A percentile compares a stretch with the other conserved stretches of the same genome.
Evolutionary conservation across 2,329 filamentous ascomycete species (phyloP).

Genomic region (Aspergillus vadensis): DNA sequence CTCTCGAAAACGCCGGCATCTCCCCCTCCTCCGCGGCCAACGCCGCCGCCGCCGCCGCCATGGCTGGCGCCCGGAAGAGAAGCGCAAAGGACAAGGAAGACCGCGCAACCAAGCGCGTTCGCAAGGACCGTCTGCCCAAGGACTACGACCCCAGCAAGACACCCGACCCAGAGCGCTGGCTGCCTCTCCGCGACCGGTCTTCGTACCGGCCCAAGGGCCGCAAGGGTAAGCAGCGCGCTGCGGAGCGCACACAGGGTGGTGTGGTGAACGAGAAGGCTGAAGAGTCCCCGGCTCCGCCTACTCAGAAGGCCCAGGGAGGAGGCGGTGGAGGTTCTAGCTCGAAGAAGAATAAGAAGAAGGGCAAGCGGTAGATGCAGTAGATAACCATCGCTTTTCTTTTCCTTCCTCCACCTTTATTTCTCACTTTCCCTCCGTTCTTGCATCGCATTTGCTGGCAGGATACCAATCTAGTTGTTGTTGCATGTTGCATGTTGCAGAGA

Average conservation of each 20-base stretch:
- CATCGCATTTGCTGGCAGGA: conserved; percentile 10
- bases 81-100: conserved; percentile 35
- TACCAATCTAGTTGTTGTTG: background rate
- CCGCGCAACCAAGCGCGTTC: conserved; percentile 44
- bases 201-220: conserved; percentile 87
- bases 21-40: conserved; percentile 35
- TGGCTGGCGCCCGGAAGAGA: conserved; percentile 45
- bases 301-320: conserved; percentile 34
- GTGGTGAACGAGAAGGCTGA: conserved; percentile 72
- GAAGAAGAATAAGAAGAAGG: conserved; percentile 54
- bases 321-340: conserved; percentile 41
- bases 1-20: conserved; percentile 50
- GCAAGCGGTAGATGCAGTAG: conserved; percentile 44
- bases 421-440: background rate
- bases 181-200: conserved; percentile 85
- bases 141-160: conserved; percentile 70
- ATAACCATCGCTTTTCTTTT: background rate
- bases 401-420: background rate
- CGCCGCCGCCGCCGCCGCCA: conserved; percentile 34
- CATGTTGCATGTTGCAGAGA: background rate
- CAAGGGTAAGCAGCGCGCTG: conserved; percentile 83
- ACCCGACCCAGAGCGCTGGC: conserved; percentile 88
- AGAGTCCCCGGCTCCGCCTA: conserved; percentile 41
- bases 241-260: conserved; percentile 82
- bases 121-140: conserved; percentile 51